Evolutionary conservation across 306 rosid species (phyloP).

Genomic region (Castanopsis chinensis): DNA sequence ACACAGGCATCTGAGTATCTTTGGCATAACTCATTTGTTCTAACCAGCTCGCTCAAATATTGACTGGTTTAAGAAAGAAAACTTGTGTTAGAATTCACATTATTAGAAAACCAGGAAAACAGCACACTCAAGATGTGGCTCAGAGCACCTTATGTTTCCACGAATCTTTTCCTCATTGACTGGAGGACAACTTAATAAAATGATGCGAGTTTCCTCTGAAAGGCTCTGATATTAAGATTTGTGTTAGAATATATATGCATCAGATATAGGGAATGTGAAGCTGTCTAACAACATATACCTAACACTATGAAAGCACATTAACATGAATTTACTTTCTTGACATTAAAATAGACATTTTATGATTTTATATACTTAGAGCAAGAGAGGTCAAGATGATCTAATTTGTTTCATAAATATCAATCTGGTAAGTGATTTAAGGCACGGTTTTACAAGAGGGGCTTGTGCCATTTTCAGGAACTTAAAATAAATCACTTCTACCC

Average conservation of each 20-base stretch:
- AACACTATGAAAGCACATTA: neutral
- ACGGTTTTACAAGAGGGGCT: neutral
- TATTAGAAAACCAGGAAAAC: constrained; percentile 5
- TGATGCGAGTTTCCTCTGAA: constrained; percentile 62
- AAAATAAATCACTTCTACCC: neutral
- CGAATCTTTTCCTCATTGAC: constrained; percentile 66
- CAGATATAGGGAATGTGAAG: neutral
- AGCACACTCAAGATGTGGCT: constrained; percentile 4
- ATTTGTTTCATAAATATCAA: neutral
- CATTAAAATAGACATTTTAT: neutral
- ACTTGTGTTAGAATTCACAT: neutral
- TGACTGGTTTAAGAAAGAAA: constrained; percentile 39
- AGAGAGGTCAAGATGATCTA: neutral
- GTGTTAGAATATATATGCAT: constrained; percentile 31
- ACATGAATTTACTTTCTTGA: neutral
- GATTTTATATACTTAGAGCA: neutral
- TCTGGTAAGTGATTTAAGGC: neutral
- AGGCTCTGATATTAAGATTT: constrained; percentile 56
- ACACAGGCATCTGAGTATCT: constrained; percentile 81
- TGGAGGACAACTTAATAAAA: constrained; percentile 80
- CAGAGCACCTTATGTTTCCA: constrained; percentile 52
- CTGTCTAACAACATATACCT: neutral
- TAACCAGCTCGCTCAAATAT: constrained; percentile 61
- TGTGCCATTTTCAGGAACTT: neutral
- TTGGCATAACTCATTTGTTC: constrained; percentile 83